Percentiles rank a stretch among this genome's conserved stretches.
These are phyloP conservation scores for Bremia lactucae DNA, from an alignment of 352 stramenopile species.

Conservation along the genomic window DNA sequence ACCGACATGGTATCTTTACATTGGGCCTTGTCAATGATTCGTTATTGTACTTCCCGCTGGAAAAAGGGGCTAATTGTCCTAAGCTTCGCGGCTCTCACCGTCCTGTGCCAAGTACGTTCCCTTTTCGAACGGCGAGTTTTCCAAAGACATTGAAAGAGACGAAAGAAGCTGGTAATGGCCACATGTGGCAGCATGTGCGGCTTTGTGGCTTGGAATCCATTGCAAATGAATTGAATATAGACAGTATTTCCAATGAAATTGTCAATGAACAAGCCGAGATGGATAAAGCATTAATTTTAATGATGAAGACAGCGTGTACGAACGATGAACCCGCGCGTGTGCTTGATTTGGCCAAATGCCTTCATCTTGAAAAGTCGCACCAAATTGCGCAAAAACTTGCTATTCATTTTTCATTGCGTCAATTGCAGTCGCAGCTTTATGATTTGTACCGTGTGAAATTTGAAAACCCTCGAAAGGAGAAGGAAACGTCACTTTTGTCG, in stretches of 20 bases:
- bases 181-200: slow-evolving; percentile 65
- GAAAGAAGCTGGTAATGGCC: slow-evolving; percentile 22
- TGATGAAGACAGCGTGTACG: slow-evolving; percentile 70
- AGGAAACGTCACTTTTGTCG: slow-evolving; percentile 10
- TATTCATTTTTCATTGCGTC: slow-evolving; percentile 63
- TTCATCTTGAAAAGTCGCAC: slow-evolving; percentile 74
- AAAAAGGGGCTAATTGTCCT: slow-evolving; percentile 29
- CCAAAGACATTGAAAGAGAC: slow-evolving; percentile 36
- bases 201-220: slow-evolving; percentile 24
- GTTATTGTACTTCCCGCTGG: slow-evolving; percentile 62
- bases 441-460: slow-evolving; percentile 59
- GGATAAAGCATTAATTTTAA: slow-evolving; percentile 76
- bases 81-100: slow-evolving; percentile 60
- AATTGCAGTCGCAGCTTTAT: slow-evolving; percentile 64
- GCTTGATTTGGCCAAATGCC: slow-evolving; percentile 68
- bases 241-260: slow-evolving; percentile 22
- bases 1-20: slow-evolving; percentile 48
- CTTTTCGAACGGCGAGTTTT: slow-evolving; percentile 42
- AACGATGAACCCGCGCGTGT: slow-evolving; percentile 58
- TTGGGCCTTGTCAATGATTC: slow-evolving; percentile 65
- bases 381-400: slow-evolving; percentile 78
- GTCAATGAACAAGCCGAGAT: slow-evolving; percentile 66
- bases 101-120: slow-evolving; percentile 59
- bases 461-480: slow-evolving; percentile 20
- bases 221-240: slow-evolving; percentile 20